Conservation (phyloP, 306 rosid genomes). For the Crataegus laevigata region DNA sequence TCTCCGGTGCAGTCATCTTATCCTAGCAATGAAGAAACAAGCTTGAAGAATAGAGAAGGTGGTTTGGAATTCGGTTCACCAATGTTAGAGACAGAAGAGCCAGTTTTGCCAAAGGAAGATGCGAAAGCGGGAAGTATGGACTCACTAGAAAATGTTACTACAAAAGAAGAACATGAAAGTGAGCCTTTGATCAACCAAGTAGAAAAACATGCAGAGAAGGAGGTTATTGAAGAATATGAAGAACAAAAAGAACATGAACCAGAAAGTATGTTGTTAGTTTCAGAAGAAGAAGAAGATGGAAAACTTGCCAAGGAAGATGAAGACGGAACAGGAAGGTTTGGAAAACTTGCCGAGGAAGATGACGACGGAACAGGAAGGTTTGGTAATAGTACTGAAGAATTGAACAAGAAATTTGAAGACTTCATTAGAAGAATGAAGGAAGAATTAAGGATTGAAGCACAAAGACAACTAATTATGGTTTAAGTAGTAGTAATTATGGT, state of each 20-base stretch:
- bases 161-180: conserved; percentile 22
- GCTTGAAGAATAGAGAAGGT: conserved; percentile 16
- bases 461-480: conserved; percentile 44
- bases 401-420: conserved; percentile 73
- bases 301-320: background rate
- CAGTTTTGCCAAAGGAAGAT: conserved; percentile 19
- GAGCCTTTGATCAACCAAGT: conserved; percentile 1
- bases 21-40: conserved; percentile 17
- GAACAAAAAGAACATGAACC: conserved; percentile 15
- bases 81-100: conserved; percentile 8
- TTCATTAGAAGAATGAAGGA: conserved; percentile 72
- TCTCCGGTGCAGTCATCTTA: conserved; percentile 30
- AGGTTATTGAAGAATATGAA: conserved; percentile 7
- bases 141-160: background rate
- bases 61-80: conserved; percentile 17
- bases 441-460: conserved; percentile 63
- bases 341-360: background rate
- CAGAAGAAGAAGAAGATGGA: conserved; percentile 29
- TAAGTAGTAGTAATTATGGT: background rate
- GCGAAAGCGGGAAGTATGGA: background rate
- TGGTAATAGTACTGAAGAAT: conserved; percentile 51
- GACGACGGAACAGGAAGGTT: conserved; percentile 34
- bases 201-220: conserved; percentile 15
- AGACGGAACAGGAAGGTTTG: background rate
- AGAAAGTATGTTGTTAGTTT: background rate